Percentiles rank a stretch among this genome's conserved stretches.
phyloP scores from a whole-genome alignment of 2,329 filamentous ascomycete genomes.

The Exophiala alcalophila region DNA sequence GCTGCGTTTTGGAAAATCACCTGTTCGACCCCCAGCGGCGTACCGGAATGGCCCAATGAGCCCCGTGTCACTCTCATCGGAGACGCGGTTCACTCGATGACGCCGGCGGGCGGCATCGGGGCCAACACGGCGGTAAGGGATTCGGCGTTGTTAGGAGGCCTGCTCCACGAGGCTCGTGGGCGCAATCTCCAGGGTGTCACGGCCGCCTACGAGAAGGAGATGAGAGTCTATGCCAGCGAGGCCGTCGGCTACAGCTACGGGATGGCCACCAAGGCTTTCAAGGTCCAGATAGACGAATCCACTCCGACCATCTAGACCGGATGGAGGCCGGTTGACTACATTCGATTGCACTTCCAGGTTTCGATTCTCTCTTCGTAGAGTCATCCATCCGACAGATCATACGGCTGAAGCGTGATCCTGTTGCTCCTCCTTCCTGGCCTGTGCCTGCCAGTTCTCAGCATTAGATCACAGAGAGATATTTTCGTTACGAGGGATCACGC shows the following conservation, averaged over 20 bases:
- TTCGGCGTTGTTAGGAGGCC: slow-evolving; percentile 41
- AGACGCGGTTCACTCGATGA: slow-evolving; percentile 48
- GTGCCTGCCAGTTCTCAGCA: too few species aligned
- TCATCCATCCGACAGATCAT: too few species aligned
- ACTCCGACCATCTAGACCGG: background rate
- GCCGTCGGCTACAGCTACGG: slow-evolving; percentile 57
- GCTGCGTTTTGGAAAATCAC: slow-evolving; percentile 37
- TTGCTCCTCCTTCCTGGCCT: too few species aligned
- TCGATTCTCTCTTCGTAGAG: too few species aligned
- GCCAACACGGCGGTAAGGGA: slow-evolving; percentile 47
- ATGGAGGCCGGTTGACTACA: too few species aligned
- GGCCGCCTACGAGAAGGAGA: slow-evolving; percentile 39
- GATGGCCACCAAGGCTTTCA: slow-evolving; percentile 45
- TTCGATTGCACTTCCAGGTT: too few species aligned
- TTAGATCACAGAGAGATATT: too few species aligned
- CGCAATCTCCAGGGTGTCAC: slow-evolving; percentile 45
- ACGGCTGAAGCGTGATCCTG: too few species aligned
- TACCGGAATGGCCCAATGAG: slow-evolving; percentile 36
- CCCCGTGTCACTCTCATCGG: slow-evolving; percentile 43
- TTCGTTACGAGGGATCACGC: too few species aligned
- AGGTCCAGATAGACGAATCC: slow-evolving; percentile 48
- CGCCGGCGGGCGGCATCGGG: slow-evolving; percentile 46
- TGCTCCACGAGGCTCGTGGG: slow-evolving; percentile 53
- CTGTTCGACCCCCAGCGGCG: slow-evolving; percentile 35
- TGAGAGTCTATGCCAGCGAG: slow-evolving; percentile 53